These are phyloP conservation scores for Lasiosphaeria miniovina DNA, from an alignment of 495 filamentous ascomycete species.

Conservation along the genomic window DNA sequence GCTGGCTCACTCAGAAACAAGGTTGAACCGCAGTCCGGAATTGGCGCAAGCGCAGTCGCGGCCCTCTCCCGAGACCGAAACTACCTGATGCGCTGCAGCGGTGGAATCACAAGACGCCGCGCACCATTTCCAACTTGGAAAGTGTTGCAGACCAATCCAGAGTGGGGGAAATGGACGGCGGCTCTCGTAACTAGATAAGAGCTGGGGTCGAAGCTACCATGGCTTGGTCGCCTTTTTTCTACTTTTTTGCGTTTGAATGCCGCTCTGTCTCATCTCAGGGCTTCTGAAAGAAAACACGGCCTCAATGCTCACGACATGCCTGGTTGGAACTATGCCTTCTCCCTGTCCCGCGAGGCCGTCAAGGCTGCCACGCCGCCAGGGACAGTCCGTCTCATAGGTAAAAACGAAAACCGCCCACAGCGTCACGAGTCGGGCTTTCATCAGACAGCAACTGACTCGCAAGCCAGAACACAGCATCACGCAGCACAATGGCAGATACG, in stretches of 20 bases:
- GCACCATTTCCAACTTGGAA: too few relatives aligned
- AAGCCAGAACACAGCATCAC: constrained; percentile 14
- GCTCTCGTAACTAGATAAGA: too few relatives aligned
- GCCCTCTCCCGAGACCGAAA: too few relatives aligned
- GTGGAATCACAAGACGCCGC: too few relatives aligned
- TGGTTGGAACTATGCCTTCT: constrained; percentile 29
- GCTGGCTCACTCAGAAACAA: not conserved
- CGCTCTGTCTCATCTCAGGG: constrained; percentile 4
- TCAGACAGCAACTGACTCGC: not conserved
- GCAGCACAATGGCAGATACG: constrained; percentile 14
- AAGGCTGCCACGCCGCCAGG: constrained; percentile 30
- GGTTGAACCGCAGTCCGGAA: not conserved
- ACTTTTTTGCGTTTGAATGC: not conserved
- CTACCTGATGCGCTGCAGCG: too few relatives aligned
- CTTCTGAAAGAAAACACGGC: not conserved
- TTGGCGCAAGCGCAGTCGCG: too few relatives aligned
- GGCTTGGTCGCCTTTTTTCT: not conserved
- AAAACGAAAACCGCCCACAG: not conserved
- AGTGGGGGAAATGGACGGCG: too few relatives aligned
- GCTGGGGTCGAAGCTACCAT: not conserved
- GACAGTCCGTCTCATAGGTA: constrained; percentile 30
- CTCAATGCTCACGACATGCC: constrained; percentile 20
- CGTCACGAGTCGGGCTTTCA: not conserved
- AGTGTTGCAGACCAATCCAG: too few relatives aligned
- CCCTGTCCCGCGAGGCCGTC: constrained; percentile 23